phyloP scores from a whole-genome alignment of 176 grass and related monocot genomes.

The Triticum turgidum region DNA sequence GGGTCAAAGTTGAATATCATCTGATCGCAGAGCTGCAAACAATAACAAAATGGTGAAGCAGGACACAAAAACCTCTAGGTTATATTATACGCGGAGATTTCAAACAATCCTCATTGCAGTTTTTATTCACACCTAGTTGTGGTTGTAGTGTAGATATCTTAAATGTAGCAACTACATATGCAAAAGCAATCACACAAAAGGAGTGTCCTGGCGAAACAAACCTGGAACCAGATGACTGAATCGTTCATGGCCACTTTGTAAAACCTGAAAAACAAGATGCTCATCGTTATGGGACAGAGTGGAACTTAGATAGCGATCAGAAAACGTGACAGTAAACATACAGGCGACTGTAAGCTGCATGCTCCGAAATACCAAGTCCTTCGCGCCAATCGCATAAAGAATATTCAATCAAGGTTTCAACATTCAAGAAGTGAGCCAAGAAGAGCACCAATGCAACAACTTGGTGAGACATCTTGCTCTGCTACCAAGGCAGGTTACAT shows the following conservation, averaged over 20 bases:
- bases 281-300: background rate
- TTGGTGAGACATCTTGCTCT: background rate
- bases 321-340: background rate
- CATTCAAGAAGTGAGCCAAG: background rate
- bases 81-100: background rate
- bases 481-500: background rate
- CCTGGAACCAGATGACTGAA: constrained; percentile 91
- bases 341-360: background rate
- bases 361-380: background rate
- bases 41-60: constrained; percentile 26
- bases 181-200: constrained; percentile 19
- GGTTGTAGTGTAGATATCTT: background rate
- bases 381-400: background rate
- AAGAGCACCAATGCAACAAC: background rate
- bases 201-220: constrained; percentile 51
- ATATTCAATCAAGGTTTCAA: background rate
- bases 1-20: constrained; percentile 93
- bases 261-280: constrained; percentile 61
- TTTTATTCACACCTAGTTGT: background rate
- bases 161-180: background rate
- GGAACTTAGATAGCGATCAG: background rate
- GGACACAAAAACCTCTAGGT: background rate
- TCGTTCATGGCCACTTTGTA: constrained; percentile 77
- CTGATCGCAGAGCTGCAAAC: constrained; percentile 65
- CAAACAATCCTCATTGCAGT: background rate